A percentile compares a stretch with the other conserved stretches of the same genome.
Conservation (phyloP, 1,284 basidiomycete species). For the Malassezia equina region DNA sequence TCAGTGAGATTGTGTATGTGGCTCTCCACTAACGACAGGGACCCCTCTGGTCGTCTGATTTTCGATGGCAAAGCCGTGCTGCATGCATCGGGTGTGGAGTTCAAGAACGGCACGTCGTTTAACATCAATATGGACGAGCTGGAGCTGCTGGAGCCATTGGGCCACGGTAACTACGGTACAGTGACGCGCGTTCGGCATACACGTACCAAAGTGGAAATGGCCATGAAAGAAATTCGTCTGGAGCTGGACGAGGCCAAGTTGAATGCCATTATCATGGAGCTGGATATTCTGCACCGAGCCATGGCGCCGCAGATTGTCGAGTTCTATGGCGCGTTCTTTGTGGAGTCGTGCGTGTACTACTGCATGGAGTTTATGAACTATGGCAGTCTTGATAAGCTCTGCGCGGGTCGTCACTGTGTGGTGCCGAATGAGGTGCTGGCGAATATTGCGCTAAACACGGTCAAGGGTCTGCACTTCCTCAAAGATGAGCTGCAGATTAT, state of each 20-base stretch:
- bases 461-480: slow-evolving; percentile 83
- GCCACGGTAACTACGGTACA: slow-evolving; percentile 91
- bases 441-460: slow-evolving; percentile 70
- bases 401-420: slow-evolving; percentile 38
- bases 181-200: slow-evolving; percentile 90
- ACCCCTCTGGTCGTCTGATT: slow-evolving; percentile 84
- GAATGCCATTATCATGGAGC: slow-evolving; percentile 94
- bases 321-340: slow-evolving; percentile 97
- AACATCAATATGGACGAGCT: slow-evolving; percentile 93
- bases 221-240: slow-evolving; percentile 99
- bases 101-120: slow-evolving; percentile 82
- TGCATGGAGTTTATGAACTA: slow-evolving; percentile 99
- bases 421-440: slow-evolving; percentile 79
- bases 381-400: slow-evolving; percentile 76
- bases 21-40: slow-evolving; percentile 44
- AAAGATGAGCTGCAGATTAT: slow-evolving; percentile 95
- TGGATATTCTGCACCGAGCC: slow-evolving; percentile 91
- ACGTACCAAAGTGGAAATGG: slow-evolving; percentile 90
- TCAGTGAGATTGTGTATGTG: slow-evolving; percentile 71
- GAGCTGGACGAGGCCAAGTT: slow-evolving; percentile 89
- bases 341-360: slow-evolving; percentile 96
- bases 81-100: slow-evolving; percentile 86
- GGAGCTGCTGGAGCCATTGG: slow-evolving; percentile 72
- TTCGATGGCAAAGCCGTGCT: slow-evolving; percentile 87
- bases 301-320: slow-evolving; percentile 85